phyloP scores from a whole-genome alignment of 768 basidiomycete species.

The Tulasnella sp. region DNA sequence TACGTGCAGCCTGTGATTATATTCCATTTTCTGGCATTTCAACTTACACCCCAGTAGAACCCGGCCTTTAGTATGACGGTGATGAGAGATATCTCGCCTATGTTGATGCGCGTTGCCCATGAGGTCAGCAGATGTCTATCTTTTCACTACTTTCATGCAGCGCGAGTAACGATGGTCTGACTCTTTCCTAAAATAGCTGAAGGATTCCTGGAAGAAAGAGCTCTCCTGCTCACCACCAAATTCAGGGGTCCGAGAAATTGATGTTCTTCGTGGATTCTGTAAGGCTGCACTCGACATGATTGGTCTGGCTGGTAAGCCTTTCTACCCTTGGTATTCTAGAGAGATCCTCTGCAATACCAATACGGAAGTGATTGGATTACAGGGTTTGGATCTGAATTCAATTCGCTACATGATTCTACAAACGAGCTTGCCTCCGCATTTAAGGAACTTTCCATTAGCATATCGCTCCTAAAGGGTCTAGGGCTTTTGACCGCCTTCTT shows the following conservation, averaged over 20 bases:
- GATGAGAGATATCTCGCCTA: constrained; percentile 45
- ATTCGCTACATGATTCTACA: constrained; percentile 25
- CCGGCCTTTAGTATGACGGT: constrained; percentile 30
- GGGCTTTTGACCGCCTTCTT: neutral
- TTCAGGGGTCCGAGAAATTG: neutral
- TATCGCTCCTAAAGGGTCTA: neutral
- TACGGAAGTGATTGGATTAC: too few species aligned
- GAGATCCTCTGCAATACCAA: too few species aligned
- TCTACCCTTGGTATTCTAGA: neutral
- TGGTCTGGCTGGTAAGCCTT: constrained; percentile 22
- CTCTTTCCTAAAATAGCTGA: neutral
- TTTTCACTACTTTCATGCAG: too few species aligned
- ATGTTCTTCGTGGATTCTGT: neutral
- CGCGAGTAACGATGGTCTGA: too few species aligned
- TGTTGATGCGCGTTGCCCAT: constrained; percentile 46
- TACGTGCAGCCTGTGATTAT: neutral
- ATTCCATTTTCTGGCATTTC: neutral
- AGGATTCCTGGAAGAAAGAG: neutral
- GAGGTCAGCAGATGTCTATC: constrained; percentile 29
- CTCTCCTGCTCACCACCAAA: neutral
- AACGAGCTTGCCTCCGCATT: constrained; percentile 30
- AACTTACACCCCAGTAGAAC: neutral
- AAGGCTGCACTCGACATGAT: constrained; percentile 23
- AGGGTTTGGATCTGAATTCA: constrained; percentile 29
- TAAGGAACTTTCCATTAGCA: constrained; percentile 20